phyloP scores from a whole-genome alignment of 305 asterid species.

The Rubia occidens region DNA sequence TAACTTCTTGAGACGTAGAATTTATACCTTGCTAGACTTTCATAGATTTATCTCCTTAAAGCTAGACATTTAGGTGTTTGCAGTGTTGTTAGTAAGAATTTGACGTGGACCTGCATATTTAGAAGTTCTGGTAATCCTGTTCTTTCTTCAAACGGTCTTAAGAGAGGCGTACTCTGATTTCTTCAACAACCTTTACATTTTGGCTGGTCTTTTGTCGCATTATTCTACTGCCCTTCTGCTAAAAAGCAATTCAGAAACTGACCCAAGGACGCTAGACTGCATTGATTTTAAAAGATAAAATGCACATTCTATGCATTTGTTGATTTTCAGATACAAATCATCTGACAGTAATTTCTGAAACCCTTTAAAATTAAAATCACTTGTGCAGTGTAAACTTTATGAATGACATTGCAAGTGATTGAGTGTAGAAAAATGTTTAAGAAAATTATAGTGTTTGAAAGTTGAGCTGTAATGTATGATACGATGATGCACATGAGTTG shows the following conservation, averaged over 20 bases:
- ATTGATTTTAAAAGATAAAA: constrained; percentile 1
- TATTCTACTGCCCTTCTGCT: not conserved
- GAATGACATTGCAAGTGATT: not conserved
- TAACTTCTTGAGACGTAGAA: not conserved
- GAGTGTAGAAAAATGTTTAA: not conserved
- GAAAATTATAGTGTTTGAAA: not conserved
- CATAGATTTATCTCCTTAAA: no score
- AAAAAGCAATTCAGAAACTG: not conserved
- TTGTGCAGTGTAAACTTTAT: not conserved
- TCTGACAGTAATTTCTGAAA: not conserved
- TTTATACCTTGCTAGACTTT: not conserved
- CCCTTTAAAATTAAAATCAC: not conserved
- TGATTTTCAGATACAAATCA: not conserved
- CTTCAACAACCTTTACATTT: not conserved
- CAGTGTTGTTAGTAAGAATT: no score
- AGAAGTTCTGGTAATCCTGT: not conserved
- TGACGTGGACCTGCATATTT: no score
- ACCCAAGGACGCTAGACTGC: not conserved
- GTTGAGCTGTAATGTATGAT: not conserved
- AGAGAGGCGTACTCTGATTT: constrained; percentile 1
- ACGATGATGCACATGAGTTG: not conserved
- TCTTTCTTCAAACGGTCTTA: not conserved
- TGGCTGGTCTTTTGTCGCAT: not conserved
- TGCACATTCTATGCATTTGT: no score
- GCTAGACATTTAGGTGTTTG: no score